These are phyloP conservation scores for Castanea mollissima DNA, from an alignment of 306 rosid species.

Conservation along the genomic window DNA sequence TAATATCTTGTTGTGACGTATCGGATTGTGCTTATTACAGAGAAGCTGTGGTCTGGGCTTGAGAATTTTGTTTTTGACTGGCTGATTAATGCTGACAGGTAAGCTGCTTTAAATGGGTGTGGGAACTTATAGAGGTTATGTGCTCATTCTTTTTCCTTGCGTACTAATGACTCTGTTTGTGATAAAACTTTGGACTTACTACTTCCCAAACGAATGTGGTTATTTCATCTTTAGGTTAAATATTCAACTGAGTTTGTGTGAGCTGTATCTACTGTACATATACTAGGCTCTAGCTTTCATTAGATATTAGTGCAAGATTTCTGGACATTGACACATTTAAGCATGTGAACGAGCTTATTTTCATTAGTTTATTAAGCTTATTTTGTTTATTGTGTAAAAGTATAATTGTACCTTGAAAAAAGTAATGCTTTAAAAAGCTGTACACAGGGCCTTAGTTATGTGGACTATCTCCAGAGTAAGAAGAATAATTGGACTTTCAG, in stretches of 20 bases:
- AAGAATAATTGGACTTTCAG: no score
- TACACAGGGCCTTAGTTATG: no score
- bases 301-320: neutral
- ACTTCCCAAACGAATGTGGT: neutral
- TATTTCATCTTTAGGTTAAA: neutral
- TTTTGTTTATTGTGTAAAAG: no score
- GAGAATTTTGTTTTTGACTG: slow-evolving; percentile 99
- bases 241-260: neutral
- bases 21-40: slow-evolving; percentile 41
- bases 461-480: no score
- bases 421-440: no score
- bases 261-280: neutral
- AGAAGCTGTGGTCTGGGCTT: slow-evolving; percentile 99
- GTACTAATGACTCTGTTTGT: neutral
- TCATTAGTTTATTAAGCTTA: no score
- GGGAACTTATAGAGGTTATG: slow-evolving; percentile 1
- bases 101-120: slow-evolving; percentile 22
- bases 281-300: neutral
- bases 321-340: neutral
- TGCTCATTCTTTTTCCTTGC: neutral
- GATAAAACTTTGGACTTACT: slow-evolving; percentile 5
- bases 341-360: no score
- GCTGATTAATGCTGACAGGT: slow-evolving; percentile 99
- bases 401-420: no score
- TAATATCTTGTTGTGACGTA: neutral